A percentile compares a stretch with the other conserved stretches of the same genome.
These are phyloP conservation scores for Macrocystidia cucumis DNA, from an alignment of 1,284 basidiomycete genomes.

Conservation along the genomic window DNA sequence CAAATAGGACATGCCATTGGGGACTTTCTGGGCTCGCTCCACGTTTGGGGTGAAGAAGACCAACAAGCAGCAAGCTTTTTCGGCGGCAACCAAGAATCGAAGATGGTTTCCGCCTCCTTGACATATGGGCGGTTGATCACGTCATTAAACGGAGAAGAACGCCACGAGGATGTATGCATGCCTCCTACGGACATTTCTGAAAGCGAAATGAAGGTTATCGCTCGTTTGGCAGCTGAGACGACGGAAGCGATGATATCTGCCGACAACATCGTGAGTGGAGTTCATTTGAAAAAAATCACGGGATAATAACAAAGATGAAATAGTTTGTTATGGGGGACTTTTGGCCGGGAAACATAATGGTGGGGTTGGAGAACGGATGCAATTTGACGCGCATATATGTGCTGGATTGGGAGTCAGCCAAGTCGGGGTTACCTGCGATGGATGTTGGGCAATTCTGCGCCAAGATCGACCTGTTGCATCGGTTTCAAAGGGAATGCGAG, in stretches of 20 bases:
- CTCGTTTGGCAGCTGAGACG: slow-evolving; percentile 25
- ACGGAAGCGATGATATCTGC: slow-evolving; percentile 26
- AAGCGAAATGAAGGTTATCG: slow-evolving; percentile 27
- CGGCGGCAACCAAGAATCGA: slow-evolving; percentile 31
- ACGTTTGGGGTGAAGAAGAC: slow-evolving; percentile 30
- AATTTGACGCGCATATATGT: slow-evolving; percentile 33
- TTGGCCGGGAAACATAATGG: slow-evolving; percentile 57
- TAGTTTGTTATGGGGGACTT: slow-evolving; percentile 53
- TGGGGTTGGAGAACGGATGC: slow-evolving; percentile 21
- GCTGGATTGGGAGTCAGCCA: slow-evolving; percentile 55
- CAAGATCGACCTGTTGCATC: slow-evolving; percentile 40
- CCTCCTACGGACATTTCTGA: slow-evolving; percentile 30
- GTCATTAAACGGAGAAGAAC: slow-evolving; percentile 30
- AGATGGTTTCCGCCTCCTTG: slow-evolving; percentile 29
- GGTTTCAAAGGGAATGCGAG: slow-evolving; percentile 31
- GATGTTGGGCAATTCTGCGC: slow-evolving; percentile 56
- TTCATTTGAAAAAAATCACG: background rate
- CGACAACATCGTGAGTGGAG: slow-evolving; percentile 22
- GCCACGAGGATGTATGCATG: slow-evolving; percentile 25
- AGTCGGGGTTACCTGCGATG: slow-evolving; percentile 39
- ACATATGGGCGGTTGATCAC: slow-evolving; percentile 42
- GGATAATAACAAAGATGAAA: slow-evolving; percentile 4
- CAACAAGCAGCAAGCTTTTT: slow-evolving; percentile 26
- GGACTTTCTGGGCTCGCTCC: slow-evolving; percentile 39
- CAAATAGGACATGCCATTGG: slow-evolving; percentile 45